Base-by-base conservation (phyloP, 345 rosid species). In the Populus deltoides region DNA sequence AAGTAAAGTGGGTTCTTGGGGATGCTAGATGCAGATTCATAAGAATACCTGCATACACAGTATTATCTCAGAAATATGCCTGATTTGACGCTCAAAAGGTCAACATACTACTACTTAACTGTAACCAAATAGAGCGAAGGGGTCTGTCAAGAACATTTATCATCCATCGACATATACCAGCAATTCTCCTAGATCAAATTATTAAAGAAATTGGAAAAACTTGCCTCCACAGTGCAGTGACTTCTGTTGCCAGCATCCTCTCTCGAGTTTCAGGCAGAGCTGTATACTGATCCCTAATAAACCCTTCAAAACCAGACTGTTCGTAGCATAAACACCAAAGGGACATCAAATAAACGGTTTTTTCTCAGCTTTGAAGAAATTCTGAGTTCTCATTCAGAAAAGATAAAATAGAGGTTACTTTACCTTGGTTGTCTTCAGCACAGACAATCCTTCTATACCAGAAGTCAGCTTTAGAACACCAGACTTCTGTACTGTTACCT, bases 301-400 rank as follows among this genome's bases (percentile, higher is more conserved):
- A 95, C 70, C 92, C 91, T 86, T 93, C 97, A 87, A 95, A 95
- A 36, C 99, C 99, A 61, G 99, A 93, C 99, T 95, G 93, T 88
- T 79, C 79, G 77, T 43, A 49, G 62, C 76, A 85, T n/a, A 73
- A 72, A 72, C 43, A 22, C n/a, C 41, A 71, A 70, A 72, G 20
- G 17, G 18, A 47, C 6, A 47, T 47, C 51, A 47, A 15, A 47
- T 13, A 13, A 47, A 8, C 36, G 43, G 43, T 39, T 39, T 39
- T 8, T 39, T 39, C 43, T 39, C 43, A 8, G 8, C 10, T 39
- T 39, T 39, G 8, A 39, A 47, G 18, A 15, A 47, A 12, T 11
- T 47, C 51, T 47, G 51, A 22, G 38, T 2, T 24, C 27, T 66
- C 55, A 29, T 7, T 22, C 43, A 35, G 39, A 17, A 31, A 25